Conservation (phyloP, 768 basidiomycete genomes). For the Imleria badia region DNA sequence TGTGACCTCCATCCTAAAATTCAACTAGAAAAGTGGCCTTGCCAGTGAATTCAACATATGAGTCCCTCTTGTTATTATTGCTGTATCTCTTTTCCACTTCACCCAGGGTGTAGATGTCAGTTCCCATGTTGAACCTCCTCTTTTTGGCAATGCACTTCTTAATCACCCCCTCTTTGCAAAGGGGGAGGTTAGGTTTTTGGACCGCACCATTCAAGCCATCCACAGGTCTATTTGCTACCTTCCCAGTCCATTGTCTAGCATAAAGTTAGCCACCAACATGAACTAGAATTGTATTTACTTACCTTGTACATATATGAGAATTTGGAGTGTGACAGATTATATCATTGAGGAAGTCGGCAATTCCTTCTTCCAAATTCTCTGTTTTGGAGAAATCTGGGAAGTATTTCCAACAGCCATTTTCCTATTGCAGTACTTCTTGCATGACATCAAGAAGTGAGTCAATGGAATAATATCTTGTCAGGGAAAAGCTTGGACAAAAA, state of each 20-base stretch:
- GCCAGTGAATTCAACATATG: not conserved
- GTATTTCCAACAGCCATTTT: too few relatives aligned
- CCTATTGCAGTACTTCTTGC: too few relatives aligned
- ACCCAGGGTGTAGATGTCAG: too few relatives aligned
- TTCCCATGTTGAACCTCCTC: too few relatives aligned
- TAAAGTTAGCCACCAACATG: too few relatives aligned
- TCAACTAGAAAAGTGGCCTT: not conserved
- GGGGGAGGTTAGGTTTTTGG: not conserved
- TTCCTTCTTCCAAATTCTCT: not conserved
- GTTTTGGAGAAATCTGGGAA: too few relatives aligned
- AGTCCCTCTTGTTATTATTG: not conserved
- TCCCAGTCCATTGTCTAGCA: too few relatives aligned
- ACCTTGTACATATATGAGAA: not conserved
- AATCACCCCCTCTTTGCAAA: not conserved
- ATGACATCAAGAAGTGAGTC: too few relatives aligned
- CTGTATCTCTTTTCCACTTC: not conserved
- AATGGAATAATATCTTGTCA: too few relatives aligned
- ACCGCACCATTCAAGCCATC: not conserved
- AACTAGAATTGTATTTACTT: too few relatives aligned
- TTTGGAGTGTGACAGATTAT: not conserved
- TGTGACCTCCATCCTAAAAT: slow-evolving; percentile 1
- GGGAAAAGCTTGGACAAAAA: too few relatives aligned
- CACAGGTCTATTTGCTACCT: not conserved
- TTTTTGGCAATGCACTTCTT: too few relatives aligned
- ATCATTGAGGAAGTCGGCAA: not conserved